Conservation (phyloP, 2,329 filamentous ascomycete genomes). For the Microsporum canis region DNA sequence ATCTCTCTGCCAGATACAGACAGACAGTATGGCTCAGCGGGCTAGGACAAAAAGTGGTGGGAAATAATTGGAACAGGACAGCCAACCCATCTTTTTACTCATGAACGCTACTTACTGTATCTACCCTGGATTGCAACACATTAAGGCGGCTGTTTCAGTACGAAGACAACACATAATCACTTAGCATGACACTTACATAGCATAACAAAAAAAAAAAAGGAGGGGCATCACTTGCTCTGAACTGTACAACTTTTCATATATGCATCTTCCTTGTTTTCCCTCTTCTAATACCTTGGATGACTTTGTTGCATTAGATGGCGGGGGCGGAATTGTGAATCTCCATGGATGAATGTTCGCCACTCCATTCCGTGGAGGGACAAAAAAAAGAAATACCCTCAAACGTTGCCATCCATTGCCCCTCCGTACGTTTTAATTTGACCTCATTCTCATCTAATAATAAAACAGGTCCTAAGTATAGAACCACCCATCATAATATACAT, state of each 20-base stretch:
- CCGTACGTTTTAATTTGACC: neutral
- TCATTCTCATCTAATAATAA: neutral
- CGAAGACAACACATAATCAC: neutral
- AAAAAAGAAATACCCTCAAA: neutral
- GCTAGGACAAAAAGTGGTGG: neutral
- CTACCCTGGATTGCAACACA: neutral
- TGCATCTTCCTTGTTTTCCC: neutral
- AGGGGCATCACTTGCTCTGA: neutral
- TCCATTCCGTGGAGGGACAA: neutral
- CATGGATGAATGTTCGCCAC: neutral
- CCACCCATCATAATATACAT: too few species aligned
- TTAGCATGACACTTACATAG: neutral
- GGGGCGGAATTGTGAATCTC: neutral
- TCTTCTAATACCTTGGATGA: too few species aligned
- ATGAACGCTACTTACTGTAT: neutral
- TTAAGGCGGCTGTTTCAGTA: neutral
- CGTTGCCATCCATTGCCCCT: neutral
- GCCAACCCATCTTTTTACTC: neutral
- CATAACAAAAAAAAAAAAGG: neutral
- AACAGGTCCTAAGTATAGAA: too few species aligned
- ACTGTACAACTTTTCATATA: neutral
- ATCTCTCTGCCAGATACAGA: neutral
- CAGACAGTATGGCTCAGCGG: neutral
- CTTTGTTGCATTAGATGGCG: neutral
- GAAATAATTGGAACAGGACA: neutral